A percentile compares a stretch with the other conserved stretches of the same genome.
Evolutionary conservation across 495 filamentous ascomycete genomes (phyloP).

Genomic region (Ramalina intermedia): DNA sequence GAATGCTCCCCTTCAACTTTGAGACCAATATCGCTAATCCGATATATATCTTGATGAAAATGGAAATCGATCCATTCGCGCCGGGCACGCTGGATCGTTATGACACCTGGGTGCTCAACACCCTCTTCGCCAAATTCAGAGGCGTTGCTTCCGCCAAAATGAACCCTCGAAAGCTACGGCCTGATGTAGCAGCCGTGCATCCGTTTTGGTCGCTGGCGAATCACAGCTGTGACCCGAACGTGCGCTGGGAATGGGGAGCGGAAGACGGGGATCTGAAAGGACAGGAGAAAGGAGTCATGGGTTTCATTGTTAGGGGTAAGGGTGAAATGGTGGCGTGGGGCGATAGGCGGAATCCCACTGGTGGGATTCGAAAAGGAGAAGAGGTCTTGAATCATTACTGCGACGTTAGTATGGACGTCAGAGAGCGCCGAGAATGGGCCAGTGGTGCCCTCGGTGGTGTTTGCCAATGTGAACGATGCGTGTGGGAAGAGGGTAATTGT

Average conservation of each 20-base stretch:
- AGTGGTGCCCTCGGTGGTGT: constrained; percentile 67
- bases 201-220: constrained; percentile 72
- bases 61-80: constrained; percentile 76
- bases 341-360: constrained; percentile 18
- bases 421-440: constrained; percentile 78
- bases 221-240: constrained; percentile 88
- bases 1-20: constrained; percentile 71
- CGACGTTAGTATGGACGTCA: constrained; percentile 64
- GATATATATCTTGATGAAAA: constrained; percentile 74
- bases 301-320: constrained; percentile 36
- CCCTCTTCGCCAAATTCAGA: constrained; percentile 82
- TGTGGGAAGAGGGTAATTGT: constrained; percentile 30
- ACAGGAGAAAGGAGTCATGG: constrained; percentile 47
- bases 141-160: constrained; percentile 79
- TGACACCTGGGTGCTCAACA: constrained; percentile 91
- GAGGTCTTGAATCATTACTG: constrained; percentile 92
- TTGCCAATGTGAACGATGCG: constrained; percentile 72
- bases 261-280: background rate
- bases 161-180: constrained; percentile 53
- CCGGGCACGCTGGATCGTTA: constrained; percentile 35
- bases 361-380: constrained; percentile 57
- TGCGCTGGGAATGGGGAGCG: constrained; percentile 76
- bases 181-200: constrained; percentile 68
- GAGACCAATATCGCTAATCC: constrained; percentile 68
- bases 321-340: constrained; percentile 32